Conservation (phyloP, 495 filamentous ascomycete species). For the Hyphodiscus hymeniophilus region DNA sequence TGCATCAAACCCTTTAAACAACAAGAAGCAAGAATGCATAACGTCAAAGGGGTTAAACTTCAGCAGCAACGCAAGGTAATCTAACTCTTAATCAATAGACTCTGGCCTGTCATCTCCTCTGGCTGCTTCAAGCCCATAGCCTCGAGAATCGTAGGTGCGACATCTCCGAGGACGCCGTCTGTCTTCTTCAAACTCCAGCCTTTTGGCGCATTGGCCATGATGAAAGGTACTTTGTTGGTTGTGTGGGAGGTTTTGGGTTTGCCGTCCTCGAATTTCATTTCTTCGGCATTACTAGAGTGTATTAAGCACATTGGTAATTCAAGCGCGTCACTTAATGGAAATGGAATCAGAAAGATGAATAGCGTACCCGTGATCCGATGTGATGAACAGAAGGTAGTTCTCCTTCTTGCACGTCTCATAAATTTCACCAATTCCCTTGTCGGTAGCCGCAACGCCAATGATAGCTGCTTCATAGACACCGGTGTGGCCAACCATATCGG, state of each 20-base stretch:
- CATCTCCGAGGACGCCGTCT: conserved; percentile 86
- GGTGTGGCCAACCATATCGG: conserved; percentile 99
- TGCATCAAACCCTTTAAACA: background rate
- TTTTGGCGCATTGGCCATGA: conserved; percentile 93
- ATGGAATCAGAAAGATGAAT: background rate
- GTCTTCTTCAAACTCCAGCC: conserved; percentile 81
- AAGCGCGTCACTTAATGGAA: background rate
- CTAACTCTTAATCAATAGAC: conserved; percentile 68
- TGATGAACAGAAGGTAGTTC: conserved; percentile 88
- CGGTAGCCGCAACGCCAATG: conserved; percentile 72
- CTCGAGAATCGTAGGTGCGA: conserved; percentile 84
- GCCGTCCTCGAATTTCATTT: conserved; percentile 94
- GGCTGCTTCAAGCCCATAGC: conserved; percentile 87
- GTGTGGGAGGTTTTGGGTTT: conserved; percentile 98
- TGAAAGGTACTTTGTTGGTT: conserved; percentile 92
- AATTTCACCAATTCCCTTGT: conserved; percentile 86
- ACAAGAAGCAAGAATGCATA: background rate
- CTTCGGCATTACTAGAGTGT: conserved; percentile 74
- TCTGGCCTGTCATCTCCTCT: conserved; percentile 83
- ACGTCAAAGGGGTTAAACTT: background rate
- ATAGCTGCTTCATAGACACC: conserved; percentile 97
- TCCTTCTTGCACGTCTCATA: conserved; percentile 88
- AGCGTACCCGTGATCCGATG: conserved; percentile 80
- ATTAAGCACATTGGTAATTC: no score
- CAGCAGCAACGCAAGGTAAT: conserved; percentile 8